phyloP scores from a whole-genome alignment of 1,284 basidiomycete genomes.

The Sanghuangporus baumii region DNA sequence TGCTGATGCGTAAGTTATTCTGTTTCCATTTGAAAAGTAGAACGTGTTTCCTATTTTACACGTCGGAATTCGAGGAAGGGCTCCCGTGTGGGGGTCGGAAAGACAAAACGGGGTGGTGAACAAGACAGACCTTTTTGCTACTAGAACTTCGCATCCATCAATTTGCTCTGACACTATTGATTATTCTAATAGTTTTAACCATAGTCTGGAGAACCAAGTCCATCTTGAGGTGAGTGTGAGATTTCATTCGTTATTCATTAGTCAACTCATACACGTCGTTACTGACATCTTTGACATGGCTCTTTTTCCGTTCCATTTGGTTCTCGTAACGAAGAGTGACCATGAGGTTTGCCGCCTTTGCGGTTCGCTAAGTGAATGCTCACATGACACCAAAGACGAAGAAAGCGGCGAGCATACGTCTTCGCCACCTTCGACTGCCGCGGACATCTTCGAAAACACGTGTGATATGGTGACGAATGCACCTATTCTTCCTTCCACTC shows the following conservation, averaged over 20 bases:
- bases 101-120: neutral
- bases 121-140: neutral
- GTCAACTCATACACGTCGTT: neutral
- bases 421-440: neutral
- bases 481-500: conserved; percentile 43
- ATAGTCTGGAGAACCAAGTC: conserved; percentile 66
- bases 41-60: neutral
- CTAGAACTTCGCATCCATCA: neutral
- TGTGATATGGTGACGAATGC: conserved; percentile 47
- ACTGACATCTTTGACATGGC: neutral
- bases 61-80: neutral
- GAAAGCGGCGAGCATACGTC: neutral
- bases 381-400: conserved; percentile 51
- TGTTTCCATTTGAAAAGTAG: neutral
- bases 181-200: conserved; percentile 65
- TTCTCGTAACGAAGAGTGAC: conserved; percentile 50
- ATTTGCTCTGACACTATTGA: neutral
- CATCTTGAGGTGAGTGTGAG: conserved; percentile 59
- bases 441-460: conserved; percentile 19
- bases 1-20: conserved; percentile 68
- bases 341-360: conserved; percentile 80
- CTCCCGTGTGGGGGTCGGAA: neutral
- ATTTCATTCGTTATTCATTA: neutral
- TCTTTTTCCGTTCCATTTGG: neutral
- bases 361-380: conserved; percentile 69